Percentiles rank a stretch among this genome's conserved stretches.
Conservation (phyloP, 495 filamentous ascomycete species). For the Neurospora sp. region DNA sequence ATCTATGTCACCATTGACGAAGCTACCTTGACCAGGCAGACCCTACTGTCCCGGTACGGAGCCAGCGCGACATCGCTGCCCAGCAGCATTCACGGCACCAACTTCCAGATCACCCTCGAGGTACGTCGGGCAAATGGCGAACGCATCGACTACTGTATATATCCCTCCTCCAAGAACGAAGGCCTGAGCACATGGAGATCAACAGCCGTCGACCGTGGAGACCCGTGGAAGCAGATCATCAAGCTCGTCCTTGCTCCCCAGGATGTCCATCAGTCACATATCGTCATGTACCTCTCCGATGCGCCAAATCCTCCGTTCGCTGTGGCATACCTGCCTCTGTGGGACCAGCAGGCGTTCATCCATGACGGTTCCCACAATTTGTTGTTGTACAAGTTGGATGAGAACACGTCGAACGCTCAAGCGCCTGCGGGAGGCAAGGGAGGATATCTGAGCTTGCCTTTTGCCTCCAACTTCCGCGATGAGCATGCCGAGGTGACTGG, state of each 20-base stretch:
- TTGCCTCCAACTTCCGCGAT: slow-evolving; percentile 56
- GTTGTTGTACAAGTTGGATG: slow-evolving; percentile 81
- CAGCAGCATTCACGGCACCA: slow-evolving; percentile 48
- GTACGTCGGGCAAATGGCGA: slow-evolving; percentile 69
- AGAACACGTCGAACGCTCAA: slow-evolving; percentile 52
- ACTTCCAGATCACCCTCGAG: slow-evolving; percentile 83
- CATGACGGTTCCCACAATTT: slow-evolving; percentile 76
- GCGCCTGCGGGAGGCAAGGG: slow-evolving; percentile 52
- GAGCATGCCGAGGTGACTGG: slow-evolving; percentile 67
- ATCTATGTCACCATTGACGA: slow-evolving; percentile 84
- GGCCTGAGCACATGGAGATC: slow-evolving; percentile 80
- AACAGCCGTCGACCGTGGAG: slow-evolving; percentile 63
- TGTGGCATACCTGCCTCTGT: slow-evolving; percentile 84
- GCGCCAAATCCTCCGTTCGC: slow-evolving; percentile 80
- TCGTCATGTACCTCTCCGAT: slow-evolving; percentile 83
- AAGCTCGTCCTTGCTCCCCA: slow-evolving; percentile 69
- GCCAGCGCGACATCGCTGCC: slow-evolving; percentile 64
- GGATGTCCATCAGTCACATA: slow-evolving; percentile 73
- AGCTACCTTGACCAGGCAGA: slow-evolving; percentile 63
- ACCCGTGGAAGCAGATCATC: slow-evolving; percentile 80
- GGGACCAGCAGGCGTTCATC: slow-evolving; percentile 86
- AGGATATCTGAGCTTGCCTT: slow-evolving; percentile 77
- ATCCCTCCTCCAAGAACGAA: slow-evolving; percentile 66
- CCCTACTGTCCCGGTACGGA: slow-evolving; percentile 68
- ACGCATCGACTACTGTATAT: slow-evolving; percentile 78